phyloP scores from a whole-genome alignment of 2,329 filamentous ascomycete genomes.

The Biscogniauxia sp. region DNA sequence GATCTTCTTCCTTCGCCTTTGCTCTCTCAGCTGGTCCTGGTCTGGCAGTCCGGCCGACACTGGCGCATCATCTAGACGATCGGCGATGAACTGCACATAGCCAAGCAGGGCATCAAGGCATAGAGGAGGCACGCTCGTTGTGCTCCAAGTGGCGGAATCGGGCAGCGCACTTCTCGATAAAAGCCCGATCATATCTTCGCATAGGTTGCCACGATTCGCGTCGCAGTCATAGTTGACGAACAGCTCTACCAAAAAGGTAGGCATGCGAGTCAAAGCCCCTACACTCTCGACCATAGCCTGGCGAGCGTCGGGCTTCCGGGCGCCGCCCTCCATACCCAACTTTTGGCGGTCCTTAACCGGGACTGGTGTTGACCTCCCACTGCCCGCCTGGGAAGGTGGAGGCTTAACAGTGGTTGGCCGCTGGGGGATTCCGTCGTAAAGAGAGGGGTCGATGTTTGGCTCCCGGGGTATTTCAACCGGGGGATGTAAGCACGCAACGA shows the following conservation, averaged over 20 bases:
- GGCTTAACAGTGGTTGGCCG: constrained; percentile 84
- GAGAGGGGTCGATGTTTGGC: constrained; percentile 80
- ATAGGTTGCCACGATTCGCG: constrained; percentile 84
- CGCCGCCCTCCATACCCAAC: constrained; percentile 86
- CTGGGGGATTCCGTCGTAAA: constrained; percentile 92
- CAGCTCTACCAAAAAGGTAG: constrained; percentile 89
- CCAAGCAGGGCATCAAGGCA: constrained; percentile 89
- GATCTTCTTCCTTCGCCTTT: constrained; percentile 77
- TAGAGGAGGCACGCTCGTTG: constrained; percentile 91
- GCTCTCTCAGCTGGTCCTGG: constrained; percentile 61
- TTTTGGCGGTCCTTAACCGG: constrained; percentile 90
- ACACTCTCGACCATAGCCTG: constrained; percentile 99
- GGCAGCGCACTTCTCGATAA: constrained; percentile 92
- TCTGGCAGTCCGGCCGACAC: constrained; percentile 65
- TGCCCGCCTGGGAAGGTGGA: constrained; percentile 67
- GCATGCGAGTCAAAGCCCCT: constrained; percentile 86
- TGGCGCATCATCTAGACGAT: constrained; percentile 73
- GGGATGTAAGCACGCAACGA: constrained; percentile 91
- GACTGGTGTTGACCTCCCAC: constrained; percentile 85
- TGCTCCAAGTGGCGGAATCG: constrained; percentile 98
- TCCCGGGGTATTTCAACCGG: constrained; percentile 92
- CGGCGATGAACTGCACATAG: constrained; percentile 88
- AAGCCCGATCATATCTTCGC: constrained; percentile 91
- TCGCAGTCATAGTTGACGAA: constrained; percentile 99
- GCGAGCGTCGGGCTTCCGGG: constrained; percentile 87